phyloP scores from a whole-genome alignment of 495 filamentous ascomycete species.

The Daldinia bambusicola region DNA sequence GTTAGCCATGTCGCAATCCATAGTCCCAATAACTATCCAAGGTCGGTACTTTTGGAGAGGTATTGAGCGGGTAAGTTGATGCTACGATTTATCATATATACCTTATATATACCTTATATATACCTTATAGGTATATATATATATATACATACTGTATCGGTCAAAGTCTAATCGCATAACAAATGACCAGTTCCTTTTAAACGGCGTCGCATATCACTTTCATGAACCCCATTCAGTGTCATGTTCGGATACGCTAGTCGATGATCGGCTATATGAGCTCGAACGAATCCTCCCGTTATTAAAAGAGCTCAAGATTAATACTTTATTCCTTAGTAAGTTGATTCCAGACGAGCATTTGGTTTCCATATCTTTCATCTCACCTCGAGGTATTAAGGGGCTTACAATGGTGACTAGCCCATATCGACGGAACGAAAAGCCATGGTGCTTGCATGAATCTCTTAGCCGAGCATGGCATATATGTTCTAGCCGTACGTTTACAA shows the following conservation, averaged over 20 bases:
- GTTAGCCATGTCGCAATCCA: slow-evolving; percentile 13
- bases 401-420: slow-evolving; percentile 57
- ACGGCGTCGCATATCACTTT: slow-evolving; percentile 72
- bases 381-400: background rate
- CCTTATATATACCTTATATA: too few relatives aligned
- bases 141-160: background rate
- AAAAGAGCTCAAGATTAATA: slow-evolving; percentile 70
- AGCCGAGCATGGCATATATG: slow-evolving; percentile 77
- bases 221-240: background rate
- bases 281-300: slow-evolving; percentile 71
- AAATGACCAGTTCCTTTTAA: slow-evolving; percentile 65
- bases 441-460: slow-evolving; percentile 72
- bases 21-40: slow-evolving; percentile 28
- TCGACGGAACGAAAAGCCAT: slow-evolving; percentile 72
- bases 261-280: slow-evolving; percentile 59
- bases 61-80: slow-evolving; percentile 28
- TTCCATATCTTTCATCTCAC: background rate
- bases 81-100: background rate
- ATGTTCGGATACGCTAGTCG: slow-evolving; percentile 62
- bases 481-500: slow-evolving; percentile 71
- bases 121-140: too few relatives aligned
- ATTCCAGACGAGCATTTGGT: background rate
- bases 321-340: slow-evolving; percentile 63
- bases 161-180: background rate
- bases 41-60: slow-evolving; percentile 36